Conservation (phyloP, 1,284 basidiomycete species). For the Melampsora americana region DNA sequence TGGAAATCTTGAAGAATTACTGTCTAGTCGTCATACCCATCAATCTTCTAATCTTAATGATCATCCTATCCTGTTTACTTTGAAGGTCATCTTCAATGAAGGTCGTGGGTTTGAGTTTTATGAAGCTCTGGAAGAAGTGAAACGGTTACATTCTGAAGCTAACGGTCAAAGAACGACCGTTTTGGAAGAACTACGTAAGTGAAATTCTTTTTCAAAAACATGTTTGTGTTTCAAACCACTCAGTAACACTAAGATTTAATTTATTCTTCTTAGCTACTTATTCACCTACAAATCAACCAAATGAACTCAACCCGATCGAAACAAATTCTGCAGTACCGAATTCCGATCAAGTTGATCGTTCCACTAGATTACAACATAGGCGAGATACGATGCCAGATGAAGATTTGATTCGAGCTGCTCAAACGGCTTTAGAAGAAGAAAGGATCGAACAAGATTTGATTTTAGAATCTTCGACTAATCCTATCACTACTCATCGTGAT, state of each 20-base stretch:
- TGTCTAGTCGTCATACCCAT: background rate
- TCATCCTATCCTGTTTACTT: slow-evolving; percentile 1
- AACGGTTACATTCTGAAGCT: slow-evolving; percentile 19
- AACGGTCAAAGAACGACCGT: slow-evolving; percentile 11
- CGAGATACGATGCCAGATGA: slow-evolving; percentile 19
- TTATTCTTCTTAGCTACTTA: background rate
- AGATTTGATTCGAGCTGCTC: slow-evolving; percentile 20
- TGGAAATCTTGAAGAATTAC: slow-evolving; percentile 8
- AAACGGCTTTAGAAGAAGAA: slow-evolving; percentile 9
- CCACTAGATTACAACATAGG: background rate
- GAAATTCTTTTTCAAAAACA: background rate
- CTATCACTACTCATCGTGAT: background rate
- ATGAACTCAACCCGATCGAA: background rate
- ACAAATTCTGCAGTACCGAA: background rate
- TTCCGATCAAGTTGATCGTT: background rate
- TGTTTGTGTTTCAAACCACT: background rate
- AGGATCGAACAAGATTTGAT: slow-evolving; percentile 1
- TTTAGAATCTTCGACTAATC: background rate
- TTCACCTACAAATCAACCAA: background rate
- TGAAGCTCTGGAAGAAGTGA: slow-evolving; percentile 38
- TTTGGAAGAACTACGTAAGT: slow-evolving; percentile 34
- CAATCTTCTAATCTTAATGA: background rate
- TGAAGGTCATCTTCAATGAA: slow-evolving; percentile 32
- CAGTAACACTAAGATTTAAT: background rate
- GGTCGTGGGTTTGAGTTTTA: slow-evolving; percentile 37